Conservation (phyloP, 768 basidiomycete species). For the Sutorius australiensis region DNA sequence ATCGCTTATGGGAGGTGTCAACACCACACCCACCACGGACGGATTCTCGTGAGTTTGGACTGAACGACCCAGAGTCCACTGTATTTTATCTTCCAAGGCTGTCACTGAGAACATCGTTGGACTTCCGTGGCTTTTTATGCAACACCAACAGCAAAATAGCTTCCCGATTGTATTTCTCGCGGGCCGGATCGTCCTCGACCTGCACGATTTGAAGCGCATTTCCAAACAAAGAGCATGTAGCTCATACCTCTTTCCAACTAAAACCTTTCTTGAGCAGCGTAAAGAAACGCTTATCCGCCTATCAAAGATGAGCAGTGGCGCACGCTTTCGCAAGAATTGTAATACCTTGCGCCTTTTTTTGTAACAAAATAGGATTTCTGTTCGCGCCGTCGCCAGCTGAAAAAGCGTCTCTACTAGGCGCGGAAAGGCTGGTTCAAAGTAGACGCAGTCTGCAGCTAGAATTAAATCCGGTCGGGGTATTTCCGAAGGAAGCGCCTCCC, state of each 20-base stretch:
- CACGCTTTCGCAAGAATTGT: not conserved
- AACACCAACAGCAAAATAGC: constrained; percentile 58
- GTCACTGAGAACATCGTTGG: not conserved
- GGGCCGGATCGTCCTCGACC: constrained; percentile 63
- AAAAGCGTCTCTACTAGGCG: constrained; percentile 77
- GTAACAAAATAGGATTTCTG: constrained; percentile 86
- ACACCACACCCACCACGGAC: not conserved
- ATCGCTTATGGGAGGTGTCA: not conserved
- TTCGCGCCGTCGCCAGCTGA: constrained; percentile 51
- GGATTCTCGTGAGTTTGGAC: not conserved
- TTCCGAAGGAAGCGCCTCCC: constrained; percentile 46
- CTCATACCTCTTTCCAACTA: constrained; percentile 59
- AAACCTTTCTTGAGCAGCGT: constrained; percentile 73
- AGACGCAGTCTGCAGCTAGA: constrained; percentile 92
- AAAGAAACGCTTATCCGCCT: constrained; percentile 92
- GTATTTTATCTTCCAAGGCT: not conserved
- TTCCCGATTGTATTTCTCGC: constrained; percentile 55
- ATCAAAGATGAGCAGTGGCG: constrained; percentile 2
- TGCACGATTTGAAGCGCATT: constrained; percentile 25
- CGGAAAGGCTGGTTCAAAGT: constrained; percentile 91
- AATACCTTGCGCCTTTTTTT: constrained; percentile 86
- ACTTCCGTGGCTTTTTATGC: constrained; percentile 14
- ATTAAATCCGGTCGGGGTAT: constrained; percentile 62
- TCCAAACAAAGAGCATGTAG: not conserved
- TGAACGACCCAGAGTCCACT: not conserved